Conservation (phyloP, 257 asterid genomes). For the Forsythia viridissima region DNA sequence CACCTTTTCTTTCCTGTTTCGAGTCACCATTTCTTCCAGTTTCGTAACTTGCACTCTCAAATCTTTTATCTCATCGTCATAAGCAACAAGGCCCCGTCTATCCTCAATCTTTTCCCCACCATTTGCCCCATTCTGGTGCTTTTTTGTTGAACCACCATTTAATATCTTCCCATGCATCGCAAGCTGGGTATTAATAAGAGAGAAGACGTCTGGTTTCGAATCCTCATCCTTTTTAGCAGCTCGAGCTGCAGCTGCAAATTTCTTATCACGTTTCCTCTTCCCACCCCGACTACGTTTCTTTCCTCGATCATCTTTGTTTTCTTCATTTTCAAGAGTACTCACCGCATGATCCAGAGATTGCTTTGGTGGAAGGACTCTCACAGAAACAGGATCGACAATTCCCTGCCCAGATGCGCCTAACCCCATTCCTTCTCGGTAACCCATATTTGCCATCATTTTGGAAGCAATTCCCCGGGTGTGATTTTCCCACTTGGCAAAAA, state of each 20-base stretch:
- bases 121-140: constrained; percentile 41
- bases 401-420: constrained; percentile 94
- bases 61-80: constrained; percentile 73
- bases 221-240: constrained; percentile 80
- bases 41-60: constrained; percentile 58
- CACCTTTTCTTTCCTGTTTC: constrained; percentile 76
- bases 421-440: constrained; percentile 99
- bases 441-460: constrained; percentile 98
- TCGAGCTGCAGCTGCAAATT: constrained; percentile 66
- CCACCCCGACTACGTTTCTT: constrained; percentile 93
- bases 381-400: constrained; percentile 70
- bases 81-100: constrained; percentile 64
- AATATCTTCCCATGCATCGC: constrained; percentile 53
- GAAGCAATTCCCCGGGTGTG: constrained; percentile 97
- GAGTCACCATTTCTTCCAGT: constrained; percentile 85
- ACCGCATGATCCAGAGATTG: constrained; percentile 84
- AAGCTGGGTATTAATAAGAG: constrained; percentile 78
- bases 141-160: constrained; percentile 39
- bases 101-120: constrained; percentile 61
- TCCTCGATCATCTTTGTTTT: constrained; percentile 31
- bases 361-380: constrained; percentile 70
- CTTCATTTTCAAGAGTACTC: constrained; percentile 39
- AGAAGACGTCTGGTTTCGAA: constrained; percentile 62
- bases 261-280: constrained; percentile 81
- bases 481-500: constrained; percentile 95